phyloP scores from a whole-genome alignment of 192 early-diverging fungal genomes.

The Coemansia sp. region DNA sequence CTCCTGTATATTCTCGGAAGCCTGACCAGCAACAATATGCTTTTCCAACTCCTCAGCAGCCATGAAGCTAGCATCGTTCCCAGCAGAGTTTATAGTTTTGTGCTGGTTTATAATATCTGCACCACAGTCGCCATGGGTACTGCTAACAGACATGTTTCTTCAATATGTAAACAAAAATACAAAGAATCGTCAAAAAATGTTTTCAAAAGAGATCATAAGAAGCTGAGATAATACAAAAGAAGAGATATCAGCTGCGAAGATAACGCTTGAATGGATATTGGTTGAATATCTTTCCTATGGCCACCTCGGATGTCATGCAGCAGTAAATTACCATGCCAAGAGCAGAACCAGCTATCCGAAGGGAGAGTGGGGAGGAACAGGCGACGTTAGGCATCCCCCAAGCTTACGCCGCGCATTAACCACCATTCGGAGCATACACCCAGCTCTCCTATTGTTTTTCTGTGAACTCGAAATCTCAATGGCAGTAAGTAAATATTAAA shows the following conservation, averaged over 20 bases:
- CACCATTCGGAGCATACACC: too few relatives aligned
- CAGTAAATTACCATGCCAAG: neutral
- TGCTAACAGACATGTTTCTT: neutral
- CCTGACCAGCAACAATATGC: neutral
- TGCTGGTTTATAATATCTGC: neutral
- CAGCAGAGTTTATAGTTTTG: neutral
- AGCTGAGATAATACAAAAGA: neutral
- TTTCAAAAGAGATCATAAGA: neutral
- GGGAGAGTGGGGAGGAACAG: neutral
- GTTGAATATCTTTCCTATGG: neutral
- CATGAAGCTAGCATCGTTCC: neutral
- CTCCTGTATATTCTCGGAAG: constrained; percentile 15
- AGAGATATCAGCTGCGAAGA: neutral
- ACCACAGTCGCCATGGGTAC: neutral
- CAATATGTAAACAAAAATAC: neutral
- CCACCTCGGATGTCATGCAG: neutral
- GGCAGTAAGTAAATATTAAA: neutral
- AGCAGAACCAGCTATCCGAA: neutral
- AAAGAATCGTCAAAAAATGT: neutral
- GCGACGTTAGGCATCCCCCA: neutral
- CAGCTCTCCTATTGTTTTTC: too few relatives aligned
- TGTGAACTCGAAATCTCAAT: neutral
- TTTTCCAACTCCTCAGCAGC: constrained; percentile 11
- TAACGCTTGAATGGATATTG: neutral
- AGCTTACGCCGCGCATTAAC: too few relatives aligned